A percentile compares a stretch with the other conserved stretches of the same genome.
phyloP scores from a whole-genome alignment of 306 rosid species.

The Potentilla sterilis region DNA sequence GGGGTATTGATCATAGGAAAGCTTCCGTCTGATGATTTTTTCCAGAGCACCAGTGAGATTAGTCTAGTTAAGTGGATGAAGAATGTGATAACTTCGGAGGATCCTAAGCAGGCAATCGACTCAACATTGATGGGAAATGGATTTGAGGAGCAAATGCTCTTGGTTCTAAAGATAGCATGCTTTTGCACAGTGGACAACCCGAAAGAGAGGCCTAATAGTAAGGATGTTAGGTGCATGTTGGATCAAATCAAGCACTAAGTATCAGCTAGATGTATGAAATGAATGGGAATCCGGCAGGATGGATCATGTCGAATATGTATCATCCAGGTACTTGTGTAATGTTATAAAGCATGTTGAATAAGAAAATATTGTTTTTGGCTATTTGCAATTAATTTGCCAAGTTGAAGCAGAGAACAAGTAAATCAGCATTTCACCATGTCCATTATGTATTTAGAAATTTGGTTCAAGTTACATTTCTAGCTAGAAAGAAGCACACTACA shows the following conservation, averaged over 20 bases:
- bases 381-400: not conserved
- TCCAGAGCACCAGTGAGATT: constrained; percentile 59
- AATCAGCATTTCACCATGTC: not conserved
- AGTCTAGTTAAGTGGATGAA: constrained; percentile 85
- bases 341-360: not conserved
- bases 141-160: constrained; percentile 84
- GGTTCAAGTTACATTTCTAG: not conserved
- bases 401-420: not conserved
- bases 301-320: not conserved
- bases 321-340: not conserved
- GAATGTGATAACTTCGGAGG: constrained; percentile 57
- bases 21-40: constrained; percentile 74
- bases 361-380: not conserved
- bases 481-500: not conserved
- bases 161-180: constrained; percentile 82
- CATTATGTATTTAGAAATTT: not conserved
- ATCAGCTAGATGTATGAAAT: not conserved
- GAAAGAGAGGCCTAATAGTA: constrained; percentile 81
- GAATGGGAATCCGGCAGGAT: not conserved
- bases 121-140: constrained; percentile 56
- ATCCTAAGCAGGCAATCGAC: constrained; percentile 62
- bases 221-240: constrained; percentile 81
- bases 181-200: constrained; percentile 85
- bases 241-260: constrained; percentile 63
- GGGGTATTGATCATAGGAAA: constrained; percentile 78